Evolutionary conservation across 1,284 basidiomycete genomes (phyloP), one percentile per base, ranked within the genome.

Genomic region (Trichosporon sp.): DNA sequence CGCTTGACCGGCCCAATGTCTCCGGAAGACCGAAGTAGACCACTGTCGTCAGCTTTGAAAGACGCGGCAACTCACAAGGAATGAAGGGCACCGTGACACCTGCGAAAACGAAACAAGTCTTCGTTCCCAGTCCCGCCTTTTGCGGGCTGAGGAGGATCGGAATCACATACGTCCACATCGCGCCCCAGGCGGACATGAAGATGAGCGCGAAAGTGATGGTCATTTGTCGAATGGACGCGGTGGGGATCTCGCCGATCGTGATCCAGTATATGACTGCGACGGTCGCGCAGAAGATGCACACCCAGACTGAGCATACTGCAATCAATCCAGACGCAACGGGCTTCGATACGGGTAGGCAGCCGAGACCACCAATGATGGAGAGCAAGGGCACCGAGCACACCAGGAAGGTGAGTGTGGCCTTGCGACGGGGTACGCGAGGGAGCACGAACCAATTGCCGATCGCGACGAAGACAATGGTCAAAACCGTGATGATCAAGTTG

Each of bases 371-470:
- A 66, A 77, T 75, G 67, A 81, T 74, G 26, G 84, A 74, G 12
- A 84, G 76, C 2, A 83, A 69, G 43, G 43, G 43, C 12, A 48
- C 43, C 4, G 43, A 48, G 11, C 4, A 5, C 12, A 10, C 43
- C 11, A 48, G 11, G 43, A 48, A 48, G 11, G 12, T 5, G 8
- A 48, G 14, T 14, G 16, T 16, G 8, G 43, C 43, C 0, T 80
- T 77, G 38, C 84, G 78, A 32, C 84, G 79, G 4, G 83, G 81
- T 69, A 80, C 78, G 7, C 78, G 74, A 61, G 82, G 79, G 70
- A 83, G 78, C 14, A 84, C 67, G 43, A 77, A 77, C 78, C 82
- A 83, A 19, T 19, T 31, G 6, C 78, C 79, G 71, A 78, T 71
- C 4, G 16, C 43, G 59, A 81, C 68, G 19, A 83, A 79, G 63